These are phyloP conservation scores for Salix suchowensis DNA, from an alignment of 345 rosid genomes.

Conservation along the genomic window DNA sequence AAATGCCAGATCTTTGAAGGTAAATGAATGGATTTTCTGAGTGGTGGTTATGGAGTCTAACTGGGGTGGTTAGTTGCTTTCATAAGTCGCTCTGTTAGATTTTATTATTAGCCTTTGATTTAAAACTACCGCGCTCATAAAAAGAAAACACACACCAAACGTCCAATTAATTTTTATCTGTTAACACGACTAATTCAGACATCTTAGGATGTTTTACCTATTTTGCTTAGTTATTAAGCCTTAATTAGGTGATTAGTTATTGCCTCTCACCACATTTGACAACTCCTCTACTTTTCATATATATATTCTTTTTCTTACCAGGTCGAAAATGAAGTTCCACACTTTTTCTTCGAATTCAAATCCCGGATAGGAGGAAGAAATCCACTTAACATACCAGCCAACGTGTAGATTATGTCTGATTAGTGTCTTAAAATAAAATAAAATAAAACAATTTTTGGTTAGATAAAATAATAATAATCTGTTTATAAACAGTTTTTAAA, in stretches of 20 bases:
- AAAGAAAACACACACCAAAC: not conserved
- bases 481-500: too few relatives aligned
- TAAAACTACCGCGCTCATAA: slow-evolving; percentile 43
- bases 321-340: too few relatives aligned
- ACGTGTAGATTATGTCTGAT: too few relatives aligned
- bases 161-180: not conserved
- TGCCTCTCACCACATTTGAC: not conserved
- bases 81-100: slow-evolving; percentile 7
- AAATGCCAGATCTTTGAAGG: not conserved
- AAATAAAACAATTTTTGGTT: too few relatives aligned
- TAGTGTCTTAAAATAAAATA: too few relatives aligned
- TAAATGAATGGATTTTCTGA: not conserved
- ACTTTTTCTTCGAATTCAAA: too few relatives aligned
- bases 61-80: slow-evolving; percentile 20
- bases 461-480: too few relatives aligned
- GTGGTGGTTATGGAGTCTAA: slow-evolving; percentile 30
- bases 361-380: too few relatives aligned
- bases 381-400: too few relatives aligned
- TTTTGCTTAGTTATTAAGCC: slow-evolving; percentile 20
- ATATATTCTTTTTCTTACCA: too few relatives aligned
- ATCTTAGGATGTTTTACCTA: slow-evolving; percentile 6
- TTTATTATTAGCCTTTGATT: slow-evolving; percentile 28
- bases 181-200: not conserved
- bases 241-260: not conserved
- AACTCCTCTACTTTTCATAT: not conserved